Base-by-base conservation (phyloP, 2,329 filamentous ascomycete species). In the Westerdykella ornata region DNA sequence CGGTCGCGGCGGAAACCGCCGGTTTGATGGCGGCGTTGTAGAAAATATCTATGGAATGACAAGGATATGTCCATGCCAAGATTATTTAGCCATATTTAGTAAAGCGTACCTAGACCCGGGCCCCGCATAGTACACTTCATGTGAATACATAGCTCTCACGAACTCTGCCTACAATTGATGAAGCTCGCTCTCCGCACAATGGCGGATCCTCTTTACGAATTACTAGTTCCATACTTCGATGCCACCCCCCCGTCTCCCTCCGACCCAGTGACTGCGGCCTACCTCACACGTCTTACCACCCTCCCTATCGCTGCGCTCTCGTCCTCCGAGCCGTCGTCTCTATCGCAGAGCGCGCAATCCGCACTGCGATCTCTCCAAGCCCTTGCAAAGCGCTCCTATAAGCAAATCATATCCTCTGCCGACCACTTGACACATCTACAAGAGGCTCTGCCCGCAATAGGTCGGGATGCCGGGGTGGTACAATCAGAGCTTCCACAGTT, bases 341-440 rank as follows among this genome's bases (percentile, higher is more conserved):
- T 97, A n/a, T 73, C 84, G 0, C 87, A 96, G 56, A 76, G 81
- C 41, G 83, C 85, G 3, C 88, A 96, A 47, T 85, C 86, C 0
- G 77, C 85, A 31, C 76, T 90, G 12, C 78, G 94, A 31, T 86
- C 88, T 1, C 76, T 97, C 1, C 92, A 98, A 63, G 78, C 81
- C 0, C 79, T 97, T 37, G 90, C 89, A 6, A 94, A 94, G 55
- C 85, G 86, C 52, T 95, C 89, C 1, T 84, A 96, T 66, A 86
- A 84, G 60, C 76, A 82, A 14, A 82, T 97, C 49, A 88, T 96
- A 53, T 75, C 82, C 39, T 92, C 90, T 3, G 82, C 86, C 16
- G 77, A 81, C 52, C 82, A 85, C 54, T 81, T 97, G 56, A 76
- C 79, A n/a, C 81, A 80, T 8, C 75, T 97, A 6, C 73, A 74